These are phyloP conservation scores for Cantharellus cinnabarinus DNA, from an alignment of 768 basidiomycete genomes.

Conservation along the genomic window DNA sequence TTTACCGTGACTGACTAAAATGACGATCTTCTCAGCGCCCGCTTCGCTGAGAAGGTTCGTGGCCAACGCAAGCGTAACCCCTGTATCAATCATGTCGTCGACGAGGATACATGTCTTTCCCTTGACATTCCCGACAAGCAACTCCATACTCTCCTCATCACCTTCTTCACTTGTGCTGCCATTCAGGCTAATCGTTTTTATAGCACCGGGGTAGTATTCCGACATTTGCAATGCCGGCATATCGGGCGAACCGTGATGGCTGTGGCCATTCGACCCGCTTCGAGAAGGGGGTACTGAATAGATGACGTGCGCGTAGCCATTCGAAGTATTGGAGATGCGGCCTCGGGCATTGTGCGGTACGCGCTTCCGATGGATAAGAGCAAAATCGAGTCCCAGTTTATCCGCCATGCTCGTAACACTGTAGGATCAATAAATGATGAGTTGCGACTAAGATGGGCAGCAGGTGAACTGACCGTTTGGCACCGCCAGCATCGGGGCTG, in stretches of 20 bases:
- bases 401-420: constrained; percentile 91
- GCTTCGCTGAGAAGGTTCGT: constrained; percentile 70
- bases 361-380: constrained; percentile 82
- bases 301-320: not conserved
- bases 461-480: constrained; percentile 58
- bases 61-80: constrained; percentile 70
- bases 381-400: constrained; percentile 87
- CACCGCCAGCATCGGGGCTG: constrained; percentile 93
- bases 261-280: not conserved
- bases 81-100: constrained; percentile 98
- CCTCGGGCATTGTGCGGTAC: constrained; percentile 15
- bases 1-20: constrained; percentile 79
- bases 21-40: constrained; percentile 73
- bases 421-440: constrained; percentile 4
- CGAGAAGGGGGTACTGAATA: not conserved
- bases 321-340: not conserved
- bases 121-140: constrained; percentile 83
- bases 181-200: not conserved
- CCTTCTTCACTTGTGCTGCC: constrained; percentile 42
- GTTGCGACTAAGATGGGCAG: not conserved
- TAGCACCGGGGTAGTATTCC: not conserved
- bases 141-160: constrained; percentile 52
- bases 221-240: not conserved
- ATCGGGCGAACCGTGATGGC: not conserved
- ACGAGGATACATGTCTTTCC: constrained; percentile 91